Base-by-base conservation (phyloP, 1,284 basidiomycete genomes). In the Inonotus hispidus region DNA sequence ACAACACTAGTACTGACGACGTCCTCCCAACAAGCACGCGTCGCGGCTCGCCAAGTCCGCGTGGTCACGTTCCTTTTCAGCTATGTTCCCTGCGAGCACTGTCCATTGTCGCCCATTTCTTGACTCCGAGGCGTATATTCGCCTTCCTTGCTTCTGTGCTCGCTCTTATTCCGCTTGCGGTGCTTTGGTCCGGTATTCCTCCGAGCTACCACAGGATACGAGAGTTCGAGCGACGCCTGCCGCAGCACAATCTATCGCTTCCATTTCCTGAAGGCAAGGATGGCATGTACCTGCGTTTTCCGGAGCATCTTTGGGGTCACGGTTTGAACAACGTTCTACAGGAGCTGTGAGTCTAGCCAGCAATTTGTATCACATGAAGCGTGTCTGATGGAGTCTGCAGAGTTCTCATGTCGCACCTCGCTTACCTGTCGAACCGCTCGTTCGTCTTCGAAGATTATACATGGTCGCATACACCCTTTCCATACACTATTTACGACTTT, bases 151-250 rank as follows among this genome's bases (percentile, higher is more conserved):
- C 69, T 5, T 66, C 66, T 27, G 41, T 67, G 8, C 70, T 70
- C 0, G 27, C 74, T n/a, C 16, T 77, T 32, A 35, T 71, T 23
- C 39, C 72, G 25, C 16, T 76, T 1, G 72, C 66, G 14, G 62
- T 79, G 19, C 65, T 78, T 16, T 70, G 68, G 63, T 75, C 71
- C 52, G 77, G 77, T 2, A 66, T 78, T 5, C 76, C 77, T 6
- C 75, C 77, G 1, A 72, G 68, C 37, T 78, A 74, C 62, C 56
- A 68, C 27, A 73, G 74, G 60, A 68, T 78, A 2, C 70, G 76
- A 27, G 43, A 56, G 41, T 65, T 62, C 27, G 66, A 66, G 49
- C 47, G 56, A 3, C 52, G 57, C 37, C 56, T 66, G 4, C 66
- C 66, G 13, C 66, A 66, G 59, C 66, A 66, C 47, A 59, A 65